Conservation (phyloP, 2,329 filamentous ascomycete genomes). For the Alternaria conjuncta region DNA sequence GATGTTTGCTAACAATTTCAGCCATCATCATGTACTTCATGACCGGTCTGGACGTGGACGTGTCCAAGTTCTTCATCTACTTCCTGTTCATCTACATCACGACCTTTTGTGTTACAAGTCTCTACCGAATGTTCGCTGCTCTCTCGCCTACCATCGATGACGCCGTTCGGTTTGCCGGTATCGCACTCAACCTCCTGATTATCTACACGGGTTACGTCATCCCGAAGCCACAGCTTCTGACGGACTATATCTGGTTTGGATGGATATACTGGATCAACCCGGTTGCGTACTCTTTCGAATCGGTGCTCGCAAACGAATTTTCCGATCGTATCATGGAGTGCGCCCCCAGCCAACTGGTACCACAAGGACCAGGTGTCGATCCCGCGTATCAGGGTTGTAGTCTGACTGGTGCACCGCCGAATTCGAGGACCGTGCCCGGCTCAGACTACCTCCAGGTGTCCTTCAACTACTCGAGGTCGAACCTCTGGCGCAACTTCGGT, state of each 20-base stretch:
- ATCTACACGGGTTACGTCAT: constrained; percentile 74
- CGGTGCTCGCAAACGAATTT: constrained; percentile 72
- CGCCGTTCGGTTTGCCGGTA: constrained; percentile 68
- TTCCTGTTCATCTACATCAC: constrained; percentile 69
- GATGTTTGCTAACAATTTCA: constrained; percentile 14
- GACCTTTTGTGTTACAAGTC: constrained; percentile 66
- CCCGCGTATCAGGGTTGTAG: constrained; percentile 67
- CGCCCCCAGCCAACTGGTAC: constrained; percentile 64
- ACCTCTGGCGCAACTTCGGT: constrained; percentile 77
- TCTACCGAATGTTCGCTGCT: constrained; percentile 72
- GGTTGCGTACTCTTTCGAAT: constrained; percentile 68
- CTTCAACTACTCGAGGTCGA: constrained; percentile 63
- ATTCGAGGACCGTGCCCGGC: constrained; percentile 60
- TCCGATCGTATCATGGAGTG: constrained; percentile 64
- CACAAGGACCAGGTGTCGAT: constrained; percentile 62
- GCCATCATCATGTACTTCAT: constrained; percentile 70
- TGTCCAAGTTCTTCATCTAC: constrained; percentile 70
- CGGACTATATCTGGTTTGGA: constrained; percentile 69
- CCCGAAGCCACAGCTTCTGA: constrained; percentile 65
- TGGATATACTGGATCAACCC: constrained; percentile 56
- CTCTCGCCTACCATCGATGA: constrained; percentile 70
- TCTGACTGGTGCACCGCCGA: constrained; percentile 63
- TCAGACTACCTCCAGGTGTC: constrained; percentile 60
- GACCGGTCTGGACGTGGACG: constrained; percentile 63
- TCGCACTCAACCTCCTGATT: constrained; percentile 67